A percentile compares a stretch with the other conserved stretches of the same genome.
These are phyloP conservation scores for Silene latifolia DNA, from an alignment of 148 eudicot genomes.

Conservation along the genomic window DNA sequence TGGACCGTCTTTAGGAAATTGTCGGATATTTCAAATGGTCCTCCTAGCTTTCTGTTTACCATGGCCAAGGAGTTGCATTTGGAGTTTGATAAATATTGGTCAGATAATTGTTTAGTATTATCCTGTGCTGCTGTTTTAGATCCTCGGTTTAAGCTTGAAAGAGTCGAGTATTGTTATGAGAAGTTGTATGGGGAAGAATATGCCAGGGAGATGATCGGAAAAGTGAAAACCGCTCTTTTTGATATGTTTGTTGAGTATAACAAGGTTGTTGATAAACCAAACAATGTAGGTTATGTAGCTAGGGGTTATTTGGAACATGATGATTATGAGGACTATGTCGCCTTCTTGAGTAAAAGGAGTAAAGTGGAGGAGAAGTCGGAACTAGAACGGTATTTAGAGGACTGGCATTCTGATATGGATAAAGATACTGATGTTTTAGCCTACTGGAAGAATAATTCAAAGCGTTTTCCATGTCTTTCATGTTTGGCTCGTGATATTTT, in stretches of 20 bases:
- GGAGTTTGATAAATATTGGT: conserved; percentile 8
- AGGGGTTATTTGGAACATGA: conserved; percentile 5
- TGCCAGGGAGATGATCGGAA: conserved; percentile 2
- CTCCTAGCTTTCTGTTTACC: neutral
- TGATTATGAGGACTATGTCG: conserved; percentile 3
- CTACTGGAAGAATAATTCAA: conserved; percentile 4
- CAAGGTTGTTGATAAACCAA: neutral
- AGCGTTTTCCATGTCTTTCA: conserved; percentile 9
- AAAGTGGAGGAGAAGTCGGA: conserved; percentile 10
- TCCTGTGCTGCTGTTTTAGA: conserved; percentile 7
- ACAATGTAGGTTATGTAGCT: neutral
- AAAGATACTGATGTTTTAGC: conserved; percentile 2
- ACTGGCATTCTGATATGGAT: neutral
- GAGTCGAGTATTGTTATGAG: conserved; percentile 20
- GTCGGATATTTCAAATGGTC: conserved; percentile 6
- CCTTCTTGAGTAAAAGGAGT: conserved; percentile 7
- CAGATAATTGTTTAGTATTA: neutral
- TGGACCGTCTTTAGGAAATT: neutral
- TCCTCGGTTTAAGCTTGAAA: conserved; percentile 16
- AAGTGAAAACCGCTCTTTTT: neutral
- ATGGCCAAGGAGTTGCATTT: neutral
- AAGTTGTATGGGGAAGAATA: conserved; percentile 7
- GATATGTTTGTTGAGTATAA: neutral
- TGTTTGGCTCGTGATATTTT: conserved; percentile 10
- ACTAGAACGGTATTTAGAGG: conserved; percentile 10